Conservation (phyloP, 1,284 basidiomycete species). For the Naganishia cerealis region DNA sequence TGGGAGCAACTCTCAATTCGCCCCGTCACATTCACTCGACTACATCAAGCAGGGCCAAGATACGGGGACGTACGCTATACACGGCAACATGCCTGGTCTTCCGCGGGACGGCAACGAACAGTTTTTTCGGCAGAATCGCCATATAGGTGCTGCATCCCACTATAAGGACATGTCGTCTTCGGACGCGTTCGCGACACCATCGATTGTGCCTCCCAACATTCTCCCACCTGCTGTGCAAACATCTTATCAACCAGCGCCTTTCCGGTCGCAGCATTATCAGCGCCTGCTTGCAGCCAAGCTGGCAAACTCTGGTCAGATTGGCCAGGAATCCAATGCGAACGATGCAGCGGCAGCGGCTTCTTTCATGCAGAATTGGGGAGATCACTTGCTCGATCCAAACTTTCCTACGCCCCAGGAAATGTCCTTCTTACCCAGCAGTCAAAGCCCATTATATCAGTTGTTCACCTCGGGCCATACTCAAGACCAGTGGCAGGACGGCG, state of each 20-base stretch:
- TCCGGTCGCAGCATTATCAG: slow-evolving; percentile 30
- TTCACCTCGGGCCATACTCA: slow-evolving; percentile 17
- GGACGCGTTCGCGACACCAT: not conserved
- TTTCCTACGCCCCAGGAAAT: slow-evolving; percentile 20
- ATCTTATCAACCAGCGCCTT: slow-evolving; percentile 26
- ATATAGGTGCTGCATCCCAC: not conserved
- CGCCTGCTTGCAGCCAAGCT: slow-evolving; percentile 33
- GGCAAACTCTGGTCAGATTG: slow-evolving; percentile 16
- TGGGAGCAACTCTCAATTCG: not conserved
- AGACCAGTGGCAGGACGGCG: slow-evolving; percentile 25
- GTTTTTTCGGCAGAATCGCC: not conserved
- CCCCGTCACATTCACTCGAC: not conserved
- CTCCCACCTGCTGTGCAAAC: slow-evolving; percentile 7
- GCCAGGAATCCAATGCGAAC: slow-evolving; percentile 6
- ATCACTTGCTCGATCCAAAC: slow-evolving; percentile 18
- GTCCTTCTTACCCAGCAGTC: slow-evolving; percentile 29
- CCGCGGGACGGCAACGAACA: not conserved
- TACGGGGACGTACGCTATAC: not conserved
- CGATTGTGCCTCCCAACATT: slow-evolving; percentile 6
- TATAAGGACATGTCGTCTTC: slow-evolving; percentile 8
- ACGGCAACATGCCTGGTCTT: slow-evolving; percentile 1
- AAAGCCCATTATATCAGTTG: slow-evolving; percentile 34
- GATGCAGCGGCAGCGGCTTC: slow-evolving; percentile 11
- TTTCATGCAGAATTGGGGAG: slow-evolving; percentile 11
- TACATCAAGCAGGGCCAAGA: not conserved